Evolutionary conservation across 2,329 filamentous ascomycete genomes (phyloP), one percentile per base, ranked within the genome.

Genomic region (Verticillium nubilum): DNA sequence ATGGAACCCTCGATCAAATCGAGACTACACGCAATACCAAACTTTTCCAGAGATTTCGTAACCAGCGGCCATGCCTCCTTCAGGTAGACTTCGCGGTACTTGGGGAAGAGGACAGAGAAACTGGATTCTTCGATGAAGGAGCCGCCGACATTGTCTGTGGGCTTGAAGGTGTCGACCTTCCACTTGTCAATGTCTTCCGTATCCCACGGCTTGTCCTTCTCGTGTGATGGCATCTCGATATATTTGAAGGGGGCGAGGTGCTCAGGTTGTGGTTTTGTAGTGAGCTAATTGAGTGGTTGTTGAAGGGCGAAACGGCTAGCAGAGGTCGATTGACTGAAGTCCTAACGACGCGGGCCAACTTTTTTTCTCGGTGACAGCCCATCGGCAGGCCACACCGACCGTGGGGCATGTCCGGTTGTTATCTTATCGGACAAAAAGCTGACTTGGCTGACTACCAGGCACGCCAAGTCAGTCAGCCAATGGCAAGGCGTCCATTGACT

Each of bases 131-230:
- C 94, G 58, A 88, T 84, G 72, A 99, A 96, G 23, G 90, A 89
- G 65, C 95, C 95, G 59, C 85, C 91, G 31, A 79, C 76, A 76
- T 98, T 98, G 77, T 98, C 90, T 65, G 90, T 86, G 55, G 91
- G 85, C 50, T 86, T 94, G 77, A 98, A 98, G 28, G 86, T 77
- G 42, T 97, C 92, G 68, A 93, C 79, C 86, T 92, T 94, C 92
- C 92, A 98, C 74, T 97, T 96, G 78, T 98, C 94, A 65, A 98
- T 91, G 70, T 97, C 95, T 63, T 96, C 93, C 59, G 93, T 96
- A 70, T 97, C 93, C 93, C 93, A 96, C 59, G 92, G 90, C 75
- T 97, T 97, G 3, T 96, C 91, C 66, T 85, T 89, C 63, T 97
- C 90, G 77, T 97, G 86, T 29, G 91, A 95, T 63, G 92, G 92